Base-by-base conservation (phyloP, 2,329 filamentous ascomycete species). In the Chaetomium strumarium region DNA sequence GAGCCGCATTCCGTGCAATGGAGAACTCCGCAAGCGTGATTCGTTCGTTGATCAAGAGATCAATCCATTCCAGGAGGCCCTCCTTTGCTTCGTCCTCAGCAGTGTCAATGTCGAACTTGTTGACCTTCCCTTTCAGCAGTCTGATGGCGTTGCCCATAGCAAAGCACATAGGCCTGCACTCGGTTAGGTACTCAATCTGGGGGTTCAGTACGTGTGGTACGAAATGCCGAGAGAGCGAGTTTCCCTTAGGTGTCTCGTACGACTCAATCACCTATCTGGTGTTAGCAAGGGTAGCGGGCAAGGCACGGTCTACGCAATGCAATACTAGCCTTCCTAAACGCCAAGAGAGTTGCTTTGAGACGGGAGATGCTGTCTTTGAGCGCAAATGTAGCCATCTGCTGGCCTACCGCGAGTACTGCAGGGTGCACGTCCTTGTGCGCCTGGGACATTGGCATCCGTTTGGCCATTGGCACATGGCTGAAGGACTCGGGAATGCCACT, bases 101-200 rank as follows among this genome's bases (percentile, higher is more conserved):
- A 1, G 86, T 81, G 61, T 91, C 87, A 38, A 92, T 90, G 63
- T 96, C 90, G 53, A 96, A 85, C 62, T 90, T 90, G 63, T 89
- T 87, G 66, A 99, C 92, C 64, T 90, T 83, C 44, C 96, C 82
- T 75, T 99, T 99, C 46, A 99, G 79, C 78, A 90, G 92, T 50
- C 93, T 83, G 66, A 99, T 95, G 34, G 90, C 90, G 68, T 97
- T 99, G 55, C 93, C 93, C 85, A 97, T 96, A 57, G 89, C 90
- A 70, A 96, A 93, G 60, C 89, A 95, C 72, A 99, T 88, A 33
- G 93, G 91, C n/a, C 93, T 85, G 66, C 91, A 96, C 60, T 90
- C 90, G 55, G 89, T 88, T 55, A 99, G 80, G 66, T 95, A 96
- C 59, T 95, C 90, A 65, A 99, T 96, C 70, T 99, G 93, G 36